Evolutionary conservation across 805 yeast species (phyloP).

Genomic region (Lipomyces mesembrius): DNA sequence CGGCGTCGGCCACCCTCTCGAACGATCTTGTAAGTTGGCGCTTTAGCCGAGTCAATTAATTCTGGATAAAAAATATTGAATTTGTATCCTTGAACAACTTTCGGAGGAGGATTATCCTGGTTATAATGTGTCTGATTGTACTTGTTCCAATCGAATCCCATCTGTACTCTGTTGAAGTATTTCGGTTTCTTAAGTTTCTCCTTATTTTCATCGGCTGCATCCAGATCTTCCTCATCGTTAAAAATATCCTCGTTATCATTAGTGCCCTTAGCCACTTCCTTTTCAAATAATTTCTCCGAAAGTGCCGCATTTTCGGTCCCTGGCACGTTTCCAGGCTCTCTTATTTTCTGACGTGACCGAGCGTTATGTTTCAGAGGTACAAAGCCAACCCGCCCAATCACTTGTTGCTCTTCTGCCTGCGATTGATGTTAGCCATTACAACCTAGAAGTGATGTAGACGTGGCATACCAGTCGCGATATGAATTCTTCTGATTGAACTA

Average conservation of each 20-base stretch:
- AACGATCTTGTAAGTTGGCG: slow-evolving; percentile 45
- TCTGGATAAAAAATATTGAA: slow-evolving; percentile 48
- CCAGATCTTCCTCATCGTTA: slow-evolving; percentile 36
- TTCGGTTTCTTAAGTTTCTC: slow-evolving; percentile 39
- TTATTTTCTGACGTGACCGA: background rate
- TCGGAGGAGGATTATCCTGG: slow-evolving; percentile 48
- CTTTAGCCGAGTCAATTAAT: slow-evolving; percentile 37
- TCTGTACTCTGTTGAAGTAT: slow-evolving; percentile 43
- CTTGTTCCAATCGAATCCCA: slow-evolving; percentile 48
- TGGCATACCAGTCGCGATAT: background rate
- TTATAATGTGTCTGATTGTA: slow-evolving; percentile 47
- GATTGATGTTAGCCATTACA: background rate
- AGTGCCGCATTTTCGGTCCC: background rate
- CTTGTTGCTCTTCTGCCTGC: slow-evolving; percentile 7
- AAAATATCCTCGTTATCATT: slow-evolving; percentile 39
- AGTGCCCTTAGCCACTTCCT: slow-evolving; percentile 19
- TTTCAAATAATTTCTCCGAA: slow-evolving; percentile 18
- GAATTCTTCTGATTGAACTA: background rate
- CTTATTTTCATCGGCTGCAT: background rate
- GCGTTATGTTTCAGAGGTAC: slow-evolving; percentile 19
- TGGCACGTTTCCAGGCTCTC: background rate
- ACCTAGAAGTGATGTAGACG: background rate
- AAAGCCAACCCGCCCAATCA: slow-evolving; percentile 36
- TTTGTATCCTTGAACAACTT: slow-evolving; percentile 47
- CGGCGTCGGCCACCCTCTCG: slow-evolving; percentile 29